A percentile compares a stretch with the other conserved stretches of the same genome.
These are phyloP conservation scores for Hypoxylon sp. DNA, from an alignment of 2,329 filamentous ascomycete genomes.

Conservation along the genomic window DNA sequence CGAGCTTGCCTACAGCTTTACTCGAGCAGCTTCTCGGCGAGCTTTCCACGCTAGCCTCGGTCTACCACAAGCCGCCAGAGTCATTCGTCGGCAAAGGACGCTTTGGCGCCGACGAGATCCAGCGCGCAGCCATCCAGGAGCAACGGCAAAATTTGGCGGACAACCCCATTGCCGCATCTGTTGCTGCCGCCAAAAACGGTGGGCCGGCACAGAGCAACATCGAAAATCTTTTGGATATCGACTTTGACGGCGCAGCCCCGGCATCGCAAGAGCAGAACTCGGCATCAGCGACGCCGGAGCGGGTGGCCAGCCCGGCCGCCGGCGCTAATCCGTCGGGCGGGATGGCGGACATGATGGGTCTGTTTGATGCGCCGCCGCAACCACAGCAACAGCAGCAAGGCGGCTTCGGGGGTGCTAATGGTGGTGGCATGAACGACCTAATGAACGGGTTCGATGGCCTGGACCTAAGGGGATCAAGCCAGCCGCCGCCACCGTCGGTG, in stretches of 20 bases:
- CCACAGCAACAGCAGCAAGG: constrained; percentile 65
- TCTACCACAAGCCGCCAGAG: constrained; percentile 98
- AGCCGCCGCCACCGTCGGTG: constrained; percentile 73
- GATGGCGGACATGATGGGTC: constrained; percentile 74
- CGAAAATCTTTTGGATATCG: constrained; percentile 95
- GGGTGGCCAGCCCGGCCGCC: constrained; percentile 72
- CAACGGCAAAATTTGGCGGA: constrained; percentile 91
- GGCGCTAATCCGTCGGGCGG: constrained; percentile 55
- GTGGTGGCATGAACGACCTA: constrained; percentile 72
- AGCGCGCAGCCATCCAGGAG: constrained; percentile 95
- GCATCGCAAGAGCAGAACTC: constrained; percentile 78
- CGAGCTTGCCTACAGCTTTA: constrained; percentile 82
- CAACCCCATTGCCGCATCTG: constrained; percentile 91
- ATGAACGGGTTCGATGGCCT: constrained; percentile 89
- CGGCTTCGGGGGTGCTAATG: constrained; percentile 54
- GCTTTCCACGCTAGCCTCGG: constrained; percentile 93
- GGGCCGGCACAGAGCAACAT: constrained; percentile 76
- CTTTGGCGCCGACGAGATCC: constrained; percentile 93
- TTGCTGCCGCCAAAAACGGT: constrained; percentile 73
- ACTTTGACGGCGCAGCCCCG: constrained; percentile 92
- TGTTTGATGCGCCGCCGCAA: constrained; percentile 77
- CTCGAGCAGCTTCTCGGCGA: constrained; percentile 92
- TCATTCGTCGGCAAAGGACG: constrained; percentile 97
- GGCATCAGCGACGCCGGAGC: constrained; percentile 72
- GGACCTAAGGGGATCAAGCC: constrained; percentile 74